Evolutionary conservation across 257 asterid genomes (phyloP).

Genomic region (Coffea eugenioides): DNA sequence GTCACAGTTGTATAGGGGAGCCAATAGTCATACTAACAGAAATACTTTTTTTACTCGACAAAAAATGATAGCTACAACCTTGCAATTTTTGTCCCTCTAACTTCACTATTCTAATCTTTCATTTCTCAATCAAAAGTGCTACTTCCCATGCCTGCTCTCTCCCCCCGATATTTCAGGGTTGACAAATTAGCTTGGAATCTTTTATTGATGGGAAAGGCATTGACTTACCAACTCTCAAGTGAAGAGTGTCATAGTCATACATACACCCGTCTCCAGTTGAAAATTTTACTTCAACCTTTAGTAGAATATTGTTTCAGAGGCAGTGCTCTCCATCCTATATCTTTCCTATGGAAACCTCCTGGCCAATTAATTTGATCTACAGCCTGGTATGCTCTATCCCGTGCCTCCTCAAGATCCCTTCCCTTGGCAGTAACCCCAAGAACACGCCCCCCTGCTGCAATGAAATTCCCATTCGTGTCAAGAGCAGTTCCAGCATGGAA

Average conservation of each 20-base stretch:
- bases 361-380: constrained; percentile 69
- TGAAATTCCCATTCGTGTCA: constrained; percentile 62
- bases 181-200: background rate
- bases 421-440: constrained; percentile 91
- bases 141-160: background rate
- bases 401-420: constrained; percentile 71
- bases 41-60: background rate
- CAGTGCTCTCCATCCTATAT: constrained; percentile 92
- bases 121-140: background rate
- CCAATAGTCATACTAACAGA: background rate
- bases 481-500: constrained; percentile 85
- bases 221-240: background rate
- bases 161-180: background rate
- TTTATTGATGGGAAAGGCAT: background rate
- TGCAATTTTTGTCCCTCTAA: background rate
- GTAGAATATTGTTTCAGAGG: constrained; percentile 31
- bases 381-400: constrained; percentile 74
- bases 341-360: constrained; percentile 69
- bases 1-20: background rate
- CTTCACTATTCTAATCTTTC: background rate
- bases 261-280: background rate
- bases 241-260: background rate
- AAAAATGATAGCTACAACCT: background rate
- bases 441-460: constrained; percentile 86
- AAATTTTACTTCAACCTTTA: constrained; percentile 1